These are phyloP conservation scores for Curvularia verruculosa DNA, from an alignment of 2,329 filamentous ascomycete genomes.

Conservation along the genomic window DNA sequence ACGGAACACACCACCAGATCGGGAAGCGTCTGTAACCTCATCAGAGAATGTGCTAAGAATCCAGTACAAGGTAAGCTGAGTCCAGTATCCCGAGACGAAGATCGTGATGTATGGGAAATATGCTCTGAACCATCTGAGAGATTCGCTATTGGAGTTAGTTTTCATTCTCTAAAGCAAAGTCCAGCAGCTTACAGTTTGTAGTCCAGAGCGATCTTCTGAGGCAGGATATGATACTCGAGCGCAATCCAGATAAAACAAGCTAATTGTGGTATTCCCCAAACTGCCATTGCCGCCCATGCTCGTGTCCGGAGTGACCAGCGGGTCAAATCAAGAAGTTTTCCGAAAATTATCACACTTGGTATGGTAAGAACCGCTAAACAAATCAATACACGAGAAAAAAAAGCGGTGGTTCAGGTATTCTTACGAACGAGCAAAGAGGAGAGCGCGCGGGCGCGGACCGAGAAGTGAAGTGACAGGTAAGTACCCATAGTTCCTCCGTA, in stretches of 20 bases:
- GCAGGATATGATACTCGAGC: conserved; percentile 12
- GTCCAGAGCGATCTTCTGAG: conserved; percentile 6
- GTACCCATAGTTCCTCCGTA: conserved; percentile 19
- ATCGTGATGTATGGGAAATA: conserved; percentile 15
- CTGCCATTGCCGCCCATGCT: conserved; percentile 13
- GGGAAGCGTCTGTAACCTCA: conserved; percentile 8
- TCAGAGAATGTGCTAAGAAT: conserved; percentile 15
- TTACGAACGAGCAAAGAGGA: conserved; percentile 16
- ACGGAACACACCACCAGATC: conserved; percentile 13
- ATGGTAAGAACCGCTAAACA: conserved; percentile 8
- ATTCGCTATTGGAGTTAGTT: conserved; percentile 5
- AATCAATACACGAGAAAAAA: neutral
- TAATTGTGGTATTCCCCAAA: conserved; percentile 10
- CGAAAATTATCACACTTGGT: conserved; percentile 14
- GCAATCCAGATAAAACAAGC: conserved; percentile 18
- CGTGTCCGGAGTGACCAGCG: conserved; percentile 9
- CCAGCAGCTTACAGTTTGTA: conserved; percentile 7
- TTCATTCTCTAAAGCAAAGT: neutral
- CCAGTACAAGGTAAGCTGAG: conserved; percentile 17
- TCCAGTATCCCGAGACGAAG: conserved; percentile 12
- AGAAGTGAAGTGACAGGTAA: conserved; percentile 19
- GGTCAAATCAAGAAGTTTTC: conserved; percentile 11
- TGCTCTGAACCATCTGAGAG: conserved; percentile 9
- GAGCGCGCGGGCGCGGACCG: conserved; percentile 16
- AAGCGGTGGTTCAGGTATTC: neutral